Evolutionary conservation across 108 stramenopile genomes (phyloP).

Genomic region (Pseudonitzschia multiseries): DNA sequence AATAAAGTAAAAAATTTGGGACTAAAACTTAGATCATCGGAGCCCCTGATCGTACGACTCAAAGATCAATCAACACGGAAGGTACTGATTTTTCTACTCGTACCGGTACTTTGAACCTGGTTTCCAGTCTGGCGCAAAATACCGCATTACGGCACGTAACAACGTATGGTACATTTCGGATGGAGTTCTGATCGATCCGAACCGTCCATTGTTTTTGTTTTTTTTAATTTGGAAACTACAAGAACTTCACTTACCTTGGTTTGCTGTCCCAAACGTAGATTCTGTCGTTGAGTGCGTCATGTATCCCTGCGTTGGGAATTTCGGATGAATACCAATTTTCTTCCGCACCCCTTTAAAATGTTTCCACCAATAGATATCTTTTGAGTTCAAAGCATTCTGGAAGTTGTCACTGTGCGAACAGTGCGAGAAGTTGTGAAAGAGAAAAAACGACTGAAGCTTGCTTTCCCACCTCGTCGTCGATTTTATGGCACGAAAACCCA

Average conservation of each 20-base stretch:
- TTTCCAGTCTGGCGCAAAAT: no score
- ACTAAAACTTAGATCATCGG: no score
- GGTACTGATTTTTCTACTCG: no score
- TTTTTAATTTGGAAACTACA: not conserved
- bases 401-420: not conserved
- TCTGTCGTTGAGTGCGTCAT: not conserved
- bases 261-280: not conserved
- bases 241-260: not conserved
- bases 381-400: not conserved
- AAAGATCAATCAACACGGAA: no score
- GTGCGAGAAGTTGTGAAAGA: not conserved
- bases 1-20: no score
- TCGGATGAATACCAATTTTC: not conserved
- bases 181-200: not conserved
- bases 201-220: not conserved
- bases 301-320: not conserved
- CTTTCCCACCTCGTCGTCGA: not conserved
- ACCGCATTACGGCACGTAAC: no score
- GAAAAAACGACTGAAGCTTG: not conserved
- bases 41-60: no score
- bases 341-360: slow-evolving; percentile 1
- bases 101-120: no score
- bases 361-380: slow-evolving; percentile 6
- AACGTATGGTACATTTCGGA: no score
- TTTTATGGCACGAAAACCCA: not conserved